A percentile compares a stretch with the other conserved stretches of the same genome.
Evolutionary conservation across 2,329 filamentous ascomycete genomes (phyloP).

Genomic region (Mollisiaceae sp.): DNA sequence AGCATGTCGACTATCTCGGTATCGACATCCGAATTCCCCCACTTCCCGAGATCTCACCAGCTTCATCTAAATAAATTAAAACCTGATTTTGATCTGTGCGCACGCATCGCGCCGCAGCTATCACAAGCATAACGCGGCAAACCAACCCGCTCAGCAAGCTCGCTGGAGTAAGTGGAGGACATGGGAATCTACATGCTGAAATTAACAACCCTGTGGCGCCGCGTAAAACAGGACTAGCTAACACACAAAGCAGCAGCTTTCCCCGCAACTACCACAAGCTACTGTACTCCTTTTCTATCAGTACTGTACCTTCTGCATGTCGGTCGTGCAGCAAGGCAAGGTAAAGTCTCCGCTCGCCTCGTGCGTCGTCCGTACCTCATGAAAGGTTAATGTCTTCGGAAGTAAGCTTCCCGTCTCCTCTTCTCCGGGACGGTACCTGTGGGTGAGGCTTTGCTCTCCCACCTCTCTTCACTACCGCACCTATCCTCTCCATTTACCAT

Average conservation of each 20-base stretch:
- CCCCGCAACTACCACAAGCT: slow-evolving; percentile 1
- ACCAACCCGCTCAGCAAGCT: background rate
- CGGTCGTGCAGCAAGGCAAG: background rate
- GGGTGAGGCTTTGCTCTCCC: no score
- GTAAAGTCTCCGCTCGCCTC: background rate
- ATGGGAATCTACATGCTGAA: slow-evolving; percentile 14
- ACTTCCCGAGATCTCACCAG: background rate
- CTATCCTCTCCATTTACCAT: no score
- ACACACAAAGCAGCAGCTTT: no score
- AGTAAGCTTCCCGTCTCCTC: background rate
- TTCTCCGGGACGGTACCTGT: no score
- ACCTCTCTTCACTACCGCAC: background rate
- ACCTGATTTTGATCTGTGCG: background rate
- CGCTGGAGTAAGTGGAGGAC: background rate
- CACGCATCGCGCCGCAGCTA: background rate
- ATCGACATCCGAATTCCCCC: no score
- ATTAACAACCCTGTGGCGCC: no score
- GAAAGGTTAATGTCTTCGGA: background rate
- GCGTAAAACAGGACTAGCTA: no score
- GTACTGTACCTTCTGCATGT: slow-evolving; percentile 1
- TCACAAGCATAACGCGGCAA: background rate
- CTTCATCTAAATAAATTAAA: slow-evolving; percentile 1
- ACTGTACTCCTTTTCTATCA: background rate
- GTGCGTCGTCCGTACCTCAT: background rate
- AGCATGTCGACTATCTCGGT: background rate